Percentiles rank a stretch among this genome's conserved stretches.
phyloP scores from a whole-genome alignment of 1,139 yeast genomes.

The Candida buenavistaensis region DNA sequence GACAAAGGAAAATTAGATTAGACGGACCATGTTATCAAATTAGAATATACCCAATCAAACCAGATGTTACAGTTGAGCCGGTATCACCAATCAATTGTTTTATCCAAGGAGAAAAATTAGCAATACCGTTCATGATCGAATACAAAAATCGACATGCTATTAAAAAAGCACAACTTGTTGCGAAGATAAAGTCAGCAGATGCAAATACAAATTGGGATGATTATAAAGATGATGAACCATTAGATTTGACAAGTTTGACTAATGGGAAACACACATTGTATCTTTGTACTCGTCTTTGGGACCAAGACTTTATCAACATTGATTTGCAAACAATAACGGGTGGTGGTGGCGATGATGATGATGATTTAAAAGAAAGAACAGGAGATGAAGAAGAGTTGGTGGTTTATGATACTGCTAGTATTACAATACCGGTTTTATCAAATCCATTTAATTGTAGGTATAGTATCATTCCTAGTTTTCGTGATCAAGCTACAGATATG shows the following conservation, averaged over 20 bases:
- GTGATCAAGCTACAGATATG: slow-evolving; percentile 29
- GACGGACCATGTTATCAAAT: slow-evolving; percentile 12
- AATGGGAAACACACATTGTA: slow-evolving; percentile 13
- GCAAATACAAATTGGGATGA: slow-evolving; percentile 36
- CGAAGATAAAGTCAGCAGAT: slow-evolving; percentile 12
- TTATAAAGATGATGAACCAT: slow-evolving; percentile 44
- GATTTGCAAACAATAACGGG: slow-evolving; percentile 26
- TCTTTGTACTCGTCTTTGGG: slow-evolving; percentile 13
- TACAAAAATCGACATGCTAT: slow-evolving; percentile 13
- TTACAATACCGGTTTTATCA: slow-evolving; percentile 31
- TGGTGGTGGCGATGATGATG: slow-evolving; percentile 19
- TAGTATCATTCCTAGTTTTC: slow-evolving; percentile 38
- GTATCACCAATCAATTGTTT: slow-evolving; percentile 5
- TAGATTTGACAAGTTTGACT: slow-evolving; percentile 19
- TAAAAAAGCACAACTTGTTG: slow-evolving; percentile 10
- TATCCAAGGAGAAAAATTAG: slow-evolving; percentile 26
- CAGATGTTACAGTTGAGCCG: slow-evolving; percentile 18
- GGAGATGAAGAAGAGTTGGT: slow-evolving; percentile 16
- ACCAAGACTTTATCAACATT: slow-evolving; percentile 12
- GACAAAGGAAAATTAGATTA: slow-evolving; percentile 8
- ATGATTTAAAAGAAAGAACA: slow-evolving; percentile 6
- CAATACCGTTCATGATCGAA: slow-evolving; percentile 22
- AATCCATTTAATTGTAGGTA: slow-evolving; percentile 37
- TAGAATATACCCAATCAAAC: slow-evolving; percentile 23
- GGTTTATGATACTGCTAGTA: slow-evolving; percentile 30